Evolutionary conservation across 1,284 basidiomycete species (phyloP), one percentile per base, ranked within the genome.

Genomic region (Lentinula novae-zelandiae): DNA sequence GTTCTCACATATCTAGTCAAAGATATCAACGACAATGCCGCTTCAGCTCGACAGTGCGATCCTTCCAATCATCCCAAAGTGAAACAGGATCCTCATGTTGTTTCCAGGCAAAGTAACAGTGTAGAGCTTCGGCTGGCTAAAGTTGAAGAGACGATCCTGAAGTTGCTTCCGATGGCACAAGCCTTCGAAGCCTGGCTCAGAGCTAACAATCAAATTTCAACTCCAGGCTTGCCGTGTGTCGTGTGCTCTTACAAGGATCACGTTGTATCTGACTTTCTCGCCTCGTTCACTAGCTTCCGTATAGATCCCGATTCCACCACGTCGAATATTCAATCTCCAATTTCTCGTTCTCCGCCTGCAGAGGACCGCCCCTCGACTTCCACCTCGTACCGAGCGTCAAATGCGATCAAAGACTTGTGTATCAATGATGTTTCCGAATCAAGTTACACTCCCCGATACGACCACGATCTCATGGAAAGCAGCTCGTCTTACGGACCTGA

Each of bases 1-100:
- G 33, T 33, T 13, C 40, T 55, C 31, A 49, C 36, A 53, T 57
- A 44, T 44, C 15, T 55, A 67, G 66, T 66, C 58, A 66, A 66
- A 57, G 66, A 67, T 36, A 65, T 64, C 39, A 64, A 60, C 55
- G 66, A 67, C 50, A 67, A 67, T 62, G 66, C 65, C n/a, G 61
- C 65, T 51, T 51, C 60, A n/a, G 57, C 66, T 22, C 61, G 66
- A 61, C 66, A 67, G 66, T 65, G 58, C 31, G 64, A 48, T 46
- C 40, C 39, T 46, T 56, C 22, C 31, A 40, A 54, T 56, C 54
- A 42, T 44, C 15, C 8, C 15, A 17, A n/a, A 39, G 8, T 33
- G 12, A 60, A 33, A 27, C 50, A 63, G 38, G 15, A 27, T 5
- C 22, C 40, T 56, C 13, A 56, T 44, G 17, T 34, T 46, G n/a